Conservation (phyloP, 495 filamentous ascomycete genomes). For the Parathielavia hyrcaniae region DNA sequence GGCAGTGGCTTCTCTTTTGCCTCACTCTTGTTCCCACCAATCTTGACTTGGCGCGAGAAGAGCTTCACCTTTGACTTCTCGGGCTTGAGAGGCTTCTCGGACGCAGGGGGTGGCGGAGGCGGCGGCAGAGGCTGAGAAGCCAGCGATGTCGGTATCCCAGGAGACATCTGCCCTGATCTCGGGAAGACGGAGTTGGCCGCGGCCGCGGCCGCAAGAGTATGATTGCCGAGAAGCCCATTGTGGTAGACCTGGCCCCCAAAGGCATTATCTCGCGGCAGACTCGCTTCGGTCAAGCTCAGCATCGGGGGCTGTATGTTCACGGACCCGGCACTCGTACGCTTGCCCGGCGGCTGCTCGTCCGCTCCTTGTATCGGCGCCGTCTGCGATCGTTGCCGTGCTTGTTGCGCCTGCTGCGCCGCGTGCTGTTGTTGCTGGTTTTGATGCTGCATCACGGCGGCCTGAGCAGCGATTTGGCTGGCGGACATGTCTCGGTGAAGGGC, state of each 20-base stretch:
- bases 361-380: constrained; percentile 49
- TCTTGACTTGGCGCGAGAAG: constrained; percentile 82
- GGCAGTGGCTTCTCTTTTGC: constrained; percentile 64
- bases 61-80: constrained; percentile 89
- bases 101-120: constrained; percentile 32
- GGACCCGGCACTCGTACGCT: constrained; percentile 43
- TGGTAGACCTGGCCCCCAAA: constrained; percentile 53
- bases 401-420: constrained; percentile 44
- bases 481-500: constrained; percentile 48
- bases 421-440: constrained; percentile 61
- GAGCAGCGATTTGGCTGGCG: constrained; percentile 83
- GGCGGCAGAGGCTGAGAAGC: constrained; percentile 31
- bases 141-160: constrained; percentile 34
- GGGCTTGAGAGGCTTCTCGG: constrained; percentile 60
- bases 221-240: constrained; percentile 62
- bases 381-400: constrained; percentile 62
- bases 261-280: constrained; percentile 48
- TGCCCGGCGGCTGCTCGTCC: constrained; percentile 33
- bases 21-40: constrained; percentile 62
- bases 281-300: constrained; percentile 50
- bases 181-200: constrained; percentile 87
- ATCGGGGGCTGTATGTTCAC: constrained; percentile 53
- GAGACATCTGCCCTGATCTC: constrained; percentile 50
- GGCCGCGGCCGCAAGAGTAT: constrained; percentile 63
- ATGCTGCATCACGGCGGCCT: constrained; percentile 64